phyloP scores from a whole-genome alignment of 2,329 filamentous ascomycete species.

The Botrytis byssoidea region DNA sequence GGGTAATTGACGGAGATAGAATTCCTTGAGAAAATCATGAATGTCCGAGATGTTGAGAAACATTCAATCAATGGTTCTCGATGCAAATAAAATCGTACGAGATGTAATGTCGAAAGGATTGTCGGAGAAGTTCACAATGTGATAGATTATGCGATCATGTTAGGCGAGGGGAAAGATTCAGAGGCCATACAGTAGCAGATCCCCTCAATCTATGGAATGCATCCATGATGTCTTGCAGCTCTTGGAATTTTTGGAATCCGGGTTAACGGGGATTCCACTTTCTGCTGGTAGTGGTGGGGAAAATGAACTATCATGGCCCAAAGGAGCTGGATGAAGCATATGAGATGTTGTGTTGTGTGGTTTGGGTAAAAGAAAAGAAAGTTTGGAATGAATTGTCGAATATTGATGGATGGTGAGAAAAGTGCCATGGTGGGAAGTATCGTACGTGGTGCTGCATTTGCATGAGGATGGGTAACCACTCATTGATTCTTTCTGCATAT shows the following conservation, averaged over 20 bases:
- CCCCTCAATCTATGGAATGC: conserved; percentile 9
- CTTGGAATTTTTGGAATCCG: conserved; percentile 10
- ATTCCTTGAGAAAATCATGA: neutral
- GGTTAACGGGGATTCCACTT: conserved; percentile 8
- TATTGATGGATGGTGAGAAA: neutral
- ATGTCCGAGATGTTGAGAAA: conserved; percentile 11
- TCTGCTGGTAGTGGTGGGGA: neutral
- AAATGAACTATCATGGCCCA: neutral
- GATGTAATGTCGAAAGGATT: neutral
- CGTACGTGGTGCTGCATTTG: neutral
- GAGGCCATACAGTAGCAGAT: neutral
- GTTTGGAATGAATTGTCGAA: neutral
- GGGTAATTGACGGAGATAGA: conserved; percentile 1
- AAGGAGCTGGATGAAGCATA: neutral
- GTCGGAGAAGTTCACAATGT: neutral
- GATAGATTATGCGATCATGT: conserved; percentile 16
- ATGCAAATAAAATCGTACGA: neutral
- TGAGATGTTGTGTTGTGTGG: conserved; percentile 11
- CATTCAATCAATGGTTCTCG: neutral
- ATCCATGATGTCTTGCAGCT: conserved; percentile 15
- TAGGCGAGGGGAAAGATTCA: neutral
- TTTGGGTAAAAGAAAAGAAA: conserved; percentile 3
- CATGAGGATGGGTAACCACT: neutral
- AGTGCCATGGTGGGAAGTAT: neutral
- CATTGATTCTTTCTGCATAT: neutral